Evolutionary conservation across 257 asterid species (phyloP).

Genomic region (Petunia axillaris): DNA sequence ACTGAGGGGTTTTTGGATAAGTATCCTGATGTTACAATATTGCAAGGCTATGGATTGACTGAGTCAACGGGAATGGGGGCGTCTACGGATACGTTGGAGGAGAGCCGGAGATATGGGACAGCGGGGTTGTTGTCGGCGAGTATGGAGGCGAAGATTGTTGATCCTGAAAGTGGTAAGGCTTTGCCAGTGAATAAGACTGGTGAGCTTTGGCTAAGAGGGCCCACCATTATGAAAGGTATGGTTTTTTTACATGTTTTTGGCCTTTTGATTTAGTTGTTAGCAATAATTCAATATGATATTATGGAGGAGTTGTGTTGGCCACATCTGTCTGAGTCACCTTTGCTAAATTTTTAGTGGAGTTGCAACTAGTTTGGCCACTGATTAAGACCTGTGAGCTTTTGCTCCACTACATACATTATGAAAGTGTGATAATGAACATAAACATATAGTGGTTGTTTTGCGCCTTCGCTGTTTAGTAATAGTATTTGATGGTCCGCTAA

Average conservation of each 20-base stretch:
- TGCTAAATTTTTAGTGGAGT: no score
- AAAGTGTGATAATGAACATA: no score
- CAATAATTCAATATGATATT: background rate
- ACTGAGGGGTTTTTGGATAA: slow-evolving; percentile 78
- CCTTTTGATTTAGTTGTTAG: no score
- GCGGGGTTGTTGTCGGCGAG: slow-evolving; percentile 86
- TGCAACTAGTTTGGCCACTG: no score
- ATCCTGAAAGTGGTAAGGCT: slow-evolving; percentile 65
- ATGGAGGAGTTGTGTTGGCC: background rate
- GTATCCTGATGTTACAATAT: slow-evolving; percentile 62
- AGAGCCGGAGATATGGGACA: slow-evolving; percentile 84
- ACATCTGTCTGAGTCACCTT: background rate
- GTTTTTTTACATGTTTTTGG: background rate
- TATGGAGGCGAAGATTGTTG: slow-evolving; percentile 83
- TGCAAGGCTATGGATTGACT: slow-evolving; percentile 95
- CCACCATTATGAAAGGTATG: slow-evolving; percentile 86
- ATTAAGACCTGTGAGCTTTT: no score
- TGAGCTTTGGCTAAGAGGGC: slow-evolving; percentile 94
- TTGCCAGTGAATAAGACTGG: slow-evolving; percentile 67
- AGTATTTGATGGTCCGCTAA: no score
- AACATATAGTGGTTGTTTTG: no score
- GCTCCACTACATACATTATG: no score
- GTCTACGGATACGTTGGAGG: slow-evolving; percentile 80
- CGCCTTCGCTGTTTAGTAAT: no score
- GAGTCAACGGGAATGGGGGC: slow-evolving; percentile 87